Conservation (phyloP, 208 protist genomes). For the Leishmania gerbilli region DNA sequence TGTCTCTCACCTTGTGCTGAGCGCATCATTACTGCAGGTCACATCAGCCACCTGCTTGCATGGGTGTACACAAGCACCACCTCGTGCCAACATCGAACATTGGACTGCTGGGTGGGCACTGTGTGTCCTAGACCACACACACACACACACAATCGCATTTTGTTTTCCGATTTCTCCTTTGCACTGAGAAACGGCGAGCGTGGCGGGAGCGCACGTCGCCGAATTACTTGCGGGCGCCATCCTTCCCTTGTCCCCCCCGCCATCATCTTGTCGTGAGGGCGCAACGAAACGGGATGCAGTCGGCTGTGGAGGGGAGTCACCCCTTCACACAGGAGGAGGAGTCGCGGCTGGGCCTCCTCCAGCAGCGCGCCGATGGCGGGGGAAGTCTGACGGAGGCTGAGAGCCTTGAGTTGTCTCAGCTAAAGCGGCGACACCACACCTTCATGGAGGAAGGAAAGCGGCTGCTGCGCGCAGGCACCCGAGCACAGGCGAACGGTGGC, state of each 20-base stretch:
- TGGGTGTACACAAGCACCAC: not conserved
- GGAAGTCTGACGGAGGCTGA: slow-evolving; percentile 39
- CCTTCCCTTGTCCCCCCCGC: not conserved
- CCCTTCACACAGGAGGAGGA: slow-evolving; percentile 66
- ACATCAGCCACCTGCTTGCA: not conserved
- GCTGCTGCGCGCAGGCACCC: slow-evolving; percentile 31
- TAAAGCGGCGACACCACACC: slow-evolving; percentile 53
- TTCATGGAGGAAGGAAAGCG: slow-evolving; percentile 64
- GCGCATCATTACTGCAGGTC: not conserved
- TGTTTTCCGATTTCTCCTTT: not conserved
- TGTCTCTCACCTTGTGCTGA: not conserved
- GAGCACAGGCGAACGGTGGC: not conserved
- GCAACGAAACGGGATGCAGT: slow-evolving; percentile 10
- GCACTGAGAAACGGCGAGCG: not conserved
- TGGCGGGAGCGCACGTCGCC: not conserved
- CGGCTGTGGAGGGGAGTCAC: not conserved
- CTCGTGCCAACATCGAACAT: not conserved
- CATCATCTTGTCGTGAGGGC: not conserved
- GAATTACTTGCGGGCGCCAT: not conserved
- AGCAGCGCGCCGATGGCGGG: slow-evolving; percentile 23
- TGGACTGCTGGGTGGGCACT: not conserved
- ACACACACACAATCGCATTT: not conserved
- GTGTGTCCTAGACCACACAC: not conserved
- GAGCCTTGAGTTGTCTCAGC: slow-evolving; percentile 36
- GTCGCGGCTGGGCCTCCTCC: slow-evolving; percentile 36